Conservation (phyloP, 495 filamentous ascomycete genomes). For the Xylaria flabelliformis region DNA sequence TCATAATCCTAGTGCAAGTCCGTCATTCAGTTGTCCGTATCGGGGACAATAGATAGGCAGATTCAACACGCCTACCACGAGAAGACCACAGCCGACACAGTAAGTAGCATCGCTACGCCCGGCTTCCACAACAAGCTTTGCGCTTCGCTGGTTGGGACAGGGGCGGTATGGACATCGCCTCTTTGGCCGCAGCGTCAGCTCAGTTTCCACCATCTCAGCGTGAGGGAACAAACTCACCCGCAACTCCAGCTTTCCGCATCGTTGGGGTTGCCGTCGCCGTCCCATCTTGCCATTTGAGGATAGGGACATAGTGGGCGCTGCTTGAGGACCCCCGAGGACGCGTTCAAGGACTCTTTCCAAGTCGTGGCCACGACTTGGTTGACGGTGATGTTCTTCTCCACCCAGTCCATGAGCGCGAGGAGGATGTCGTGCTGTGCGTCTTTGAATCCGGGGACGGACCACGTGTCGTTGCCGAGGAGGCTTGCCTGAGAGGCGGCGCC, state of each 20-base stretch:
- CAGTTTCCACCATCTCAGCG: not conserved
- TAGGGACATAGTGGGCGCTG: constrained; percentile 51
- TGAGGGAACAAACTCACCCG: constrained; percentile 27
- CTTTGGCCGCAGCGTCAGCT: constrained; percentile 14
- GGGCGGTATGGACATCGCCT: constrained; percentile 4
- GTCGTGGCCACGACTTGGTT: constrained; percentile 50
- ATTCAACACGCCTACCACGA: constrained; percentile 5
- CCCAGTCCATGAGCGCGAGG: constrained; percentile 29
- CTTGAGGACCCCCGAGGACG: constrained; percentile 39
- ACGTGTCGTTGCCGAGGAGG: constrained; percentile 37
- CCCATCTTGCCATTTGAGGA: constrained; percentile 41
- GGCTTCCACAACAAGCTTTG: constrained; percentile 4
- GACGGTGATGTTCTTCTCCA: constrained; percentile 30
- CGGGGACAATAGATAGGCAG: not conserved
- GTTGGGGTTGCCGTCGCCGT: constrained; percentile 32
- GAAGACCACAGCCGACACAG: not conserved
- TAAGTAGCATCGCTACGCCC: not conserved
- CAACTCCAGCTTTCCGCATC: constrained; percentile 41
- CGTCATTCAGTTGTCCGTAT: not conserved
- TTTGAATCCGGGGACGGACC: constrained; percentile 48
- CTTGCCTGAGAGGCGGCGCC: constrained; percentile 40
- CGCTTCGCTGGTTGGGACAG: constrained; percentile 14
- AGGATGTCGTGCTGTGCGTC: constrained; percentile 52
- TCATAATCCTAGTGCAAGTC: not conserved
- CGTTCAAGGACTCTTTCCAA: constrained; percentile 40